phyloP scores from a whole-genome alignment of 2,329 filamentous ascomycete species.

The Delphinella strobiligena region DNA sequence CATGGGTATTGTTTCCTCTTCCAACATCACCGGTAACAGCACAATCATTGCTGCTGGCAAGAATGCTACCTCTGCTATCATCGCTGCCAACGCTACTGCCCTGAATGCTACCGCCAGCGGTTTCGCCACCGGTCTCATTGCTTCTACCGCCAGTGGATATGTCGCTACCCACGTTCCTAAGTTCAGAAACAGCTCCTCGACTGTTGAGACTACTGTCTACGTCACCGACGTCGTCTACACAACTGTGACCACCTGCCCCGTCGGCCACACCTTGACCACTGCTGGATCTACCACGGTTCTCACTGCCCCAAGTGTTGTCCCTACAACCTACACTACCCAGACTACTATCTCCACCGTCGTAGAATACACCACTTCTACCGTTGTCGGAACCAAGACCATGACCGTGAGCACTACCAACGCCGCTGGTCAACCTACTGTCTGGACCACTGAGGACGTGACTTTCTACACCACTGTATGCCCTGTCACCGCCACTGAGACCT shows the following conservation, averaged over 20 bases:
- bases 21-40: constrained; percentile 4
- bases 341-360: not conserved
- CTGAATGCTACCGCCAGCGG: not conserved
- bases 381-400: not conserved
- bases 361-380: too few species aligned
- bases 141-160: not conserved
- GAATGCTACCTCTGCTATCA: not conserved
- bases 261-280: constrained; percentile 4
- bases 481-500: not conserved
- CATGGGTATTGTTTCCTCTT: not conserved
- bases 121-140: not conserved
- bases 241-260: constrained; percentile 26
- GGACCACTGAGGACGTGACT: too few species aligned
- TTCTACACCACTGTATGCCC: not conserved
- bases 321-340: not conserved
- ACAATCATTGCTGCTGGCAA: constrained; percentile 6
- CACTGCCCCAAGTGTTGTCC: not conserved
- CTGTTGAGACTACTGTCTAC: constrained; percentile 5
- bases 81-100: not conserved
- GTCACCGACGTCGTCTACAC: constrained; percentile 14
- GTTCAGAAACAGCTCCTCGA: not conserved
- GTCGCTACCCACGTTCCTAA: not conserved
- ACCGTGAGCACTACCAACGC: too few species aligned
- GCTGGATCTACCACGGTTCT: not conserved
- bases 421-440: too few species aligned